Evolutionary conservation across 164 flowering plant species (phyloP).

Genomic region (Nelumbo lutea): DNA sequence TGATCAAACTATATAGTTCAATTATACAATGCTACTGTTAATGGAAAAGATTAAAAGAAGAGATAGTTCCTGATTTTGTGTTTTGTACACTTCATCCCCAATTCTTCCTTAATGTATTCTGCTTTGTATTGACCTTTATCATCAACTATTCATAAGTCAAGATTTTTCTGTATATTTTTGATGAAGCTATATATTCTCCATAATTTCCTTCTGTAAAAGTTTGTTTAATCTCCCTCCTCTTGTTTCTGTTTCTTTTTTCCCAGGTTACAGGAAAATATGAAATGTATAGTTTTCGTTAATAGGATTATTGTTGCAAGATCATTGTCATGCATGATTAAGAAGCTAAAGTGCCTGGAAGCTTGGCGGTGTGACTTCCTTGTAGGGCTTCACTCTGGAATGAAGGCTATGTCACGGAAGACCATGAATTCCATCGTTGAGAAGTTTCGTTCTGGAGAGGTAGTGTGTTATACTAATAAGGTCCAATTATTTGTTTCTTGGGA

Average conservation of each 20-base stretch:
- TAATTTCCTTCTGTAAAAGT: too few relatives aligned
- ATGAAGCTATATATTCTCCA: too few relatives aligned
- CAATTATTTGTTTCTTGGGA: not conserved
- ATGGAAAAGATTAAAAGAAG: too few relatives aligned
- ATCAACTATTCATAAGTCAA: too few relatives aligned
- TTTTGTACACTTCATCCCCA: too few relatives aligned
- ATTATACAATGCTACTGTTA: too few relatives aligned
- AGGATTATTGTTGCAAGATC: slow-evolving; percentile 82
- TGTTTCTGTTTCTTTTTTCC: slow-evolving; percentile 8
- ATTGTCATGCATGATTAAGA: slow-evolving; percentile 56
- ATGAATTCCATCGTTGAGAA: slow-evolving; percentile 62
- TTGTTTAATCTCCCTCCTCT: not conserved
- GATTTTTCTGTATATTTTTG: too few relatives aligned
- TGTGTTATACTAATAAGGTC: slow-evolving; percentile 1
- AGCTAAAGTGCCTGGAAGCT: slow-evolving; percentile 39
- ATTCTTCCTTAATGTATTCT: too few relatives aligned
- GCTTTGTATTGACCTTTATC: too few relatives aligned
- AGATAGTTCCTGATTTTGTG: too few relatives aligned
- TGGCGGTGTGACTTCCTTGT: slow-evolving; percentile 87
- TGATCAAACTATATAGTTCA: too few relatives aligned
- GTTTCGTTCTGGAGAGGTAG: slow-evolving; percentile 85
- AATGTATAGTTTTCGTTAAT: slow-evolving; percentile 91
- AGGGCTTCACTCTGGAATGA: slow-evolving; percentile 70
- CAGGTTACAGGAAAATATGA: slow-evolving; percentile 71
- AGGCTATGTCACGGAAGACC: slow-evolving; percentile 61